phyloP scores from a whole-genome alignment of 441 rosid genomes.

The Syzygium syzygioides region DNA sequence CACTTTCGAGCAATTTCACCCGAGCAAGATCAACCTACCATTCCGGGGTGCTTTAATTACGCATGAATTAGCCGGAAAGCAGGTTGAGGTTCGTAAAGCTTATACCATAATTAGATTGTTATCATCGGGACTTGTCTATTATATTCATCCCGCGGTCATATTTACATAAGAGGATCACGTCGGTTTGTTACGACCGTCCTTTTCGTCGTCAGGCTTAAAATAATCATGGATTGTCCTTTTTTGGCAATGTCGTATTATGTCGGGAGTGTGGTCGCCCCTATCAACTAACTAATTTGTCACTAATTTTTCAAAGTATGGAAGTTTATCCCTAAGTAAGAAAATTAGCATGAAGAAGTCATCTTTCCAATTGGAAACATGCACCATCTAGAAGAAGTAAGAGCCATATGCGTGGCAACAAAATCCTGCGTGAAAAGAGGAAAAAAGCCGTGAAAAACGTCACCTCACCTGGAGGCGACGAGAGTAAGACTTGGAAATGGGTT shows the following conservation, averaged over 20 bases:
- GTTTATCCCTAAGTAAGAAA: not conserved
- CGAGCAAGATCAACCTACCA: rapidly evolving
- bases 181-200: rapidly evolving
- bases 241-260: not conserved
- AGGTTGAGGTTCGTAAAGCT: rapidly evolving
- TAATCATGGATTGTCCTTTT: rapidly evolving
- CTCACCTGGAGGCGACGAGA: too few species aligned
- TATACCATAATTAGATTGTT: not conserved
- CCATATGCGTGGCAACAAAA: too few species aligned
- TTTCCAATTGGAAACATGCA: too few species aligned
- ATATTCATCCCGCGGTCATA: not conserved
- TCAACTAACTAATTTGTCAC: not conserved
- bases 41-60: not conserved
- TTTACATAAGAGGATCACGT: not conserved
- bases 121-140: not conserved
- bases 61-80: not conserved
- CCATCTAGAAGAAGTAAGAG: too few species aligned
- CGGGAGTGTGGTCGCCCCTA: not conserved
- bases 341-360: not conserved
- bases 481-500: too few species aligned
- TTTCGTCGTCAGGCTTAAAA: not conserved
- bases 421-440: too few species aligned
- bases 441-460: too few species aligned
- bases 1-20: rapidly evolving
- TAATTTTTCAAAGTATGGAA: not conserved